Evolutionary conservation across 306 rosid genomes (phyloP), one percentile per base, ranked within the genome.

Genomic region (Pterocarpus santalinus): DNA sequence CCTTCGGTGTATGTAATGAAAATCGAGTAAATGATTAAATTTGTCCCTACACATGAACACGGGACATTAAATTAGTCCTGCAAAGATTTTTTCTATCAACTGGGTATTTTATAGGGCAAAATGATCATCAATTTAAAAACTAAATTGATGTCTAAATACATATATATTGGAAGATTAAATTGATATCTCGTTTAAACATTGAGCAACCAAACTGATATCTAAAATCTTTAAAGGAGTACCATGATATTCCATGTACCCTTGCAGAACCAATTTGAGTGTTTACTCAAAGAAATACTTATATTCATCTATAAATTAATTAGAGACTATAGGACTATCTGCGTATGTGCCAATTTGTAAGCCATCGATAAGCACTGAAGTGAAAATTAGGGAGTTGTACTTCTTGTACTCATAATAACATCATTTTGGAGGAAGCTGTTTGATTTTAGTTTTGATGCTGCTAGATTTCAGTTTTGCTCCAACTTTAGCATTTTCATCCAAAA

Each of bases 401-500:
- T 11, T 22, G 73, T 39, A 63, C 17, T 72, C 12, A 13, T 30
- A 52, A 10, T 39, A 38, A 16, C 36, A 17, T 66, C 66, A n/a
- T 11, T 49, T 68, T 72, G 3, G 80, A 63, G 72, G 28, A 22
- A 22, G 28, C 28, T 22, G 28, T 22, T 22, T 22, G 28, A 22
- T 22, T 22, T 22, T 22, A 22, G 28, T 22, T 22, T 22, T 22
- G 15, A 13, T 35, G 30, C 0, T 47, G 62, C 12, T 16, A 15
- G n/a, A 46, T 62, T 33, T 32, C 4, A 61, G 28, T 55, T n/a
- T 16, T 55, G 9, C 49, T 39, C 61, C 13, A 46, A 12, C 41
- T 63, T n/a, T 49, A 55, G 68, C 28, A 57, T 17, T 60, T 67
- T 39, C 34, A 16, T 78, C 58, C 53, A 36, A 73, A 73, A 34